Evolutionary conservation across 345 rosid genomes (phyloP).

Genomic region (Syzygium aromaticum): DNA sequence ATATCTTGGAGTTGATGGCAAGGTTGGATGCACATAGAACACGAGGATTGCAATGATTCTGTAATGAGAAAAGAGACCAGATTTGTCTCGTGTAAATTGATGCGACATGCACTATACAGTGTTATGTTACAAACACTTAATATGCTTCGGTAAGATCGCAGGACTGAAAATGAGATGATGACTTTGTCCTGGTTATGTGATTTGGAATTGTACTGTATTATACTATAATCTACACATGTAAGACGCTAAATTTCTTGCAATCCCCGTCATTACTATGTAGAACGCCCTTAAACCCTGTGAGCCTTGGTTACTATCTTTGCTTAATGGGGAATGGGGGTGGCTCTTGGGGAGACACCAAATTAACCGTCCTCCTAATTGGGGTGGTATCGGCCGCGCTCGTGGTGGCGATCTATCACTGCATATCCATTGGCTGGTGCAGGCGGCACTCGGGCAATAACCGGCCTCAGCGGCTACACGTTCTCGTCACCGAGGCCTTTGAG

Average conservation of each 20-base stretch:
- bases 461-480: neutral
- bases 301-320: neutral
- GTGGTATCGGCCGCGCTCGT: slow-evolving; percentile 23
- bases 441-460: neutral
- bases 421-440: slow-evolving; percentile 15
- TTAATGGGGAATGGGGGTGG: neutral
- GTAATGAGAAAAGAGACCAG: neutral
- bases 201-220: neutral
- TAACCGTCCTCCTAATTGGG: slow-evolving; percentile 11
- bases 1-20: neutral
- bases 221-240: neutral
- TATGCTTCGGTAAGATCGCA: neutral
- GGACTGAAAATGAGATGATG: neutral
- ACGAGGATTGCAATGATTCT: neutral
- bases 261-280: neutral
- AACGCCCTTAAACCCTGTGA: neutral
- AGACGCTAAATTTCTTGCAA: neutral
- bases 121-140: neutral
- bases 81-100: neutral
- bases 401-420: slow-evolving; percentile 32
- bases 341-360: neutral
- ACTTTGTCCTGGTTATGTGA: neutral
- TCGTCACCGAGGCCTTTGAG: neutral
- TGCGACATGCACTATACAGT: neutral
- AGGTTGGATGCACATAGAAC: neutral